Evolutionary conservation across 1,139 yeast species (phyloP), one percentile per base, ranked within the genome.

Genomic region (Lodderomyces oxycetoniae): DNA sequence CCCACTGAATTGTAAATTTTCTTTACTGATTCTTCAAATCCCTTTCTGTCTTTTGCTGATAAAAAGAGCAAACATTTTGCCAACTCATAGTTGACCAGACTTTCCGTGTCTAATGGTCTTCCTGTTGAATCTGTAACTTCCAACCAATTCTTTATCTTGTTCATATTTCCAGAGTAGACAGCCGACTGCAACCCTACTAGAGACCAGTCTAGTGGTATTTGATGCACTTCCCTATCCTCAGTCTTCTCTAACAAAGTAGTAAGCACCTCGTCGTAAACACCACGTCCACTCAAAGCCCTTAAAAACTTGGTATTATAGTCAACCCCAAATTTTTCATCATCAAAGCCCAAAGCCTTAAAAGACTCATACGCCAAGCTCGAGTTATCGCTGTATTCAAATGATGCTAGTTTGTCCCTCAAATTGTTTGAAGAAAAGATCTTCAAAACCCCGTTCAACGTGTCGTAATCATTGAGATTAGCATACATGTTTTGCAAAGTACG

Each of bases 321-420:
- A 6, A 14, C 9, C 23, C n/a, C 23, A n/a, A 9, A 20, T 14
- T 20, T 14, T 7, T 19, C 31, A 7, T 21, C 25, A 10, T 27
- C 27, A 11, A 22, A 56, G 11, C 86, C 74, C 28, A 84, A 57
- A 0, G 83, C 85, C 37, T 80, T 81, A 46, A 87, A 82, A 27
- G 96, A 87, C 43, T 85, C 91, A 43, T 85, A 84, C 0, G 96
- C 95, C 47, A 87, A 71, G 26, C 79, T 73, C 95, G 96, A 87
- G 48, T 80, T 80, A 31, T 87, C 91, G 37, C 86, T 82, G 44
- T 84, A 88, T 47, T 87, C 94, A 41, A 89, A 79, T 37, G 87
- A 85, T 5, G 79, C 64, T 24, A 89, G 71, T 51, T 86, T 86
- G 38, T 86, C 88, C 13, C 73, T 71, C 34, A 88, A 62, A 41